These are phyloP conservation scores for Diaporthe humulicola DNA, from an alignment of 2,329 filamentous ascomycete species.

Conservation along the genomic window DNA sequence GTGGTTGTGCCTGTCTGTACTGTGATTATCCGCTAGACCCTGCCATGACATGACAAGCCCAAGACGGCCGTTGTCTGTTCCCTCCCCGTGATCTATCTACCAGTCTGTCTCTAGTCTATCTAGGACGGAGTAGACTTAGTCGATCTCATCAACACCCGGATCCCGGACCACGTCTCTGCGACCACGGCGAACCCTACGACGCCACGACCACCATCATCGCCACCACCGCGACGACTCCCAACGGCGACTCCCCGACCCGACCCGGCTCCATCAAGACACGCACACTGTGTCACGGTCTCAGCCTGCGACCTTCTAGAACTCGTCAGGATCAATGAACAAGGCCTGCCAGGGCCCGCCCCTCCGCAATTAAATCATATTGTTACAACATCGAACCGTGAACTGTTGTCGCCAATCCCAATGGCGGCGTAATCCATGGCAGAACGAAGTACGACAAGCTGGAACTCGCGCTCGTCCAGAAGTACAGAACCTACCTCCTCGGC, in stretches of 20 bases:
- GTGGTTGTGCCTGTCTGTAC: background rate
- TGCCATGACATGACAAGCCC: slow-evolving; percentile 19
- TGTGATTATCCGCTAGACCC: slow-evolving; percentile 28
- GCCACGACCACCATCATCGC: slow-evolving; percentile 4
- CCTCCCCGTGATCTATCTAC: slow-evolving; percentile 26
- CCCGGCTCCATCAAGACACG: background rate
- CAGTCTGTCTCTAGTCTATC: slow-evolving; percentile 3
- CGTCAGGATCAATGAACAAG: slow-evolving; percentile 28
- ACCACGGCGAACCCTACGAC: slow-evolving; percentile 6
- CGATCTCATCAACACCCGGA: slow-evolving; percentile 10
- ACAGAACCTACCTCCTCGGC: slow-evolving; percentile 42
- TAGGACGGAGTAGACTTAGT: background rate
- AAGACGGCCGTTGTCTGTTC: slow-evolving; percentile 14
- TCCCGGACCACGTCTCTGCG: slow-evolving; percentile 14
- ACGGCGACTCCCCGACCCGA: slow-evolving; percentile 5
- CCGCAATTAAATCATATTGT: slow-evolving; percentile 16
- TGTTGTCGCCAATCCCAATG: slow-evolving; percentile 63
- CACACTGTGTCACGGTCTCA: slow-evolving; percentile 22
- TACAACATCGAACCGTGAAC: slow-evolving; percentile 6
- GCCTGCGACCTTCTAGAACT: slow-evolving; percentile 23
- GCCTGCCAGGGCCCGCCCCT: slow-evolving; percentile 15
- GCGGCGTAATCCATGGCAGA: slow-evolving; percentile 76
- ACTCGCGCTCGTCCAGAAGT: slow-evolving; percentile 63
- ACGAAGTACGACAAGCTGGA: slow-evolving; percentile 63
- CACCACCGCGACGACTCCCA: slow-evolving; percentile 1